Conservation (phyloP, 805 yeast species). For the Ogataea salicorniae region DNA sequence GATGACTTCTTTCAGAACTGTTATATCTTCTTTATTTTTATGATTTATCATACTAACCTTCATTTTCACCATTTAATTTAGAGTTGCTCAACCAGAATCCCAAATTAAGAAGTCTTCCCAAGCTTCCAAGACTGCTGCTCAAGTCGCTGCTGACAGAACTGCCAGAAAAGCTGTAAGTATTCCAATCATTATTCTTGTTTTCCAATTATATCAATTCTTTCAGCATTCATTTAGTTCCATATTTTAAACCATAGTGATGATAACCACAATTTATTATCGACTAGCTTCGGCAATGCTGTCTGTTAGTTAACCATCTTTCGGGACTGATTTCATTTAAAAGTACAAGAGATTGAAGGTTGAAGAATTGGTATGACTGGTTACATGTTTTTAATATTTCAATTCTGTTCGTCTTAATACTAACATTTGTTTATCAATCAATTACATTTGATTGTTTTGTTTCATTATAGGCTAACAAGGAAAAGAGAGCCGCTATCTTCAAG, state of each 20-base stretch:
- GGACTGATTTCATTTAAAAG: conserved; percentile 48
- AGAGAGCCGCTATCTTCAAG: conserved; percentile 53
- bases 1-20: conserved; percentile 1
- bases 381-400: neutral
- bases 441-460: conserved; percentile 2
- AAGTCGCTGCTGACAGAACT: conserved; percentile 74
- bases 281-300: conserved; percentile 72
- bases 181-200: neutral
- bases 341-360: neutral
- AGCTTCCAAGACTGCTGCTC: conserved; percentile 69
- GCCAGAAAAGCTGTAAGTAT: conserved; percentile 78
- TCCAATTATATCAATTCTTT: conserved; percentile 38
- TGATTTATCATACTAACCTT: conserved; percentile 8
- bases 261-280: conserved; percentile 43
- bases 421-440: conserved; percentile 7
- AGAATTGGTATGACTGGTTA: no score
- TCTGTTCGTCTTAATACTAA: conserved; percentile 19
- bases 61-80: conserved; percentile 22
- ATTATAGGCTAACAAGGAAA: conserved; percentile 39
- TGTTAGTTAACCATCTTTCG: conserved; percentile 82
- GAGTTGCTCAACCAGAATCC: conserved; percentile 70
- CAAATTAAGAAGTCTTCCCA: conserved; percentile 78
- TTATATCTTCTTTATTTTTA: conserved; percentile 12
- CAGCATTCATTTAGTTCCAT: conserved; percentile 20
- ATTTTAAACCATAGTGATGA: conserved; percentile 35